Evolutionary conservation across 345 rosid genomes (phyloP), one percentile per base, ranked within the genome.

Genomic region (Moringa oleifera): DNA sequence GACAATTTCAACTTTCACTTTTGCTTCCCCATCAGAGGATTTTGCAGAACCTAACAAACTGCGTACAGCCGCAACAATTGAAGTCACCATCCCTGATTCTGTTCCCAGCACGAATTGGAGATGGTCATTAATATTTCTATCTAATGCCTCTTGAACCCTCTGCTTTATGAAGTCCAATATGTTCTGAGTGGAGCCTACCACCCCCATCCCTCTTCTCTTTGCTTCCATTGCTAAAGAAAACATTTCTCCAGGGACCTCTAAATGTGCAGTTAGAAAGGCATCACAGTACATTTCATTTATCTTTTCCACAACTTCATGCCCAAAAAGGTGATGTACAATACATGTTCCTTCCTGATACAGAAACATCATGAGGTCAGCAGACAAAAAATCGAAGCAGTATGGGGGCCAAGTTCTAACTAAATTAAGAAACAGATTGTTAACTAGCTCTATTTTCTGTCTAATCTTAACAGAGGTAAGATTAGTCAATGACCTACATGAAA

Each of bases 201-300:
- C 85, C 54, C 97, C 99, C 99, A 94, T 94, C 67, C 84, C 99
- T 72, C 99, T 80, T 71, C 79, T 72, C 79, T 86, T 88, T 17
- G 97, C 93, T 65, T 94, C 97, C 90, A 88, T 90, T 56, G 99
- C 99, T 73, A 94, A 71, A 37, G 96, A 77, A 75, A 94, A 90
- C 99, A 94, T 94, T 81, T 94, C 99, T 64, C 97, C 97, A 18
- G 99, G 99, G 68, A 90, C 97, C 77, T 94, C 93, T 7, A 94
- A 86, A 67, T 94, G 99, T 8, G 97, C 99, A 7, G 96, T 94
- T 58, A 94, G 83, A 70, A 85, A 90, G 67, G 99, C 93, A 55
- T 94, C 97, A 51, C 88, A 83, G 58, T 94, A 82, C 89, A 88
- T 81, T 58, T 88, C 89, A 64, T 81, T 86, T 69, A 94, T 86